These are phyloP conservation scores for Fusarium piperis DNA, from an alignment of 2,329 filamentous ascomycete species.

Conservation along the genomic window DNA sequence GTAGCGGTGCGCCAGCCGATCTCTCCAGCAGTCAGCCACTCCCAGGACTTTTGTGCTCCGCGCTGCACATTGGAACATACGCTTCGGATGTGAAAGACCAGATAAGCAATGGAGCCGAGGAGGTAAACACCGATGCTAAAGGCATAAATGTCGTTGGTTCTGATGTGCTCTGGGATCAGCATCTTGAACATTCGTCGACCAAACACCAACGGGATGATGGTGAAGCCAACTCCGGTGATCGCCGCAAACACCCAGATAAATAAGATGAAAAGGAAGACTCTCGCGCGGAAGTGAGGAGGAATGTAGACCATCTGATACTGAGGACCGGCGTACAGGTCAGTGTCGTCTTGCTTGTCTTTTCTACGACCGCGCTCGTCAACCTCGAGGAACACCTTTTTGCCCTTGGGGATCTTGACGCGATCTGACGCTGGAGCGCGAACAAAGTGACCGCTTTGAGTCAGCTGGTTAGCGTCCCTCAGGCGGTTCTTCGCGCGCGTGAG, in stretches of 20 bases:
- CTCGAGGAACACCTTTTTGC: slow-evolving; percentile 80
- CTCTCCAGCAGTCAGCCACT: slow-evolving; percentile 35
- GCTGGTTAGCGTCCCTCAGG: slow-evolving; percentile 60
- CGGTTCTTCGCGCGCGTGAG: slow-evolving; percentile 53
- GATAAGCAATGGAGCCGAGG: slow-evolving; percentile 74
- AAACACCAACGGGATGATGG: slow-evolving; percentile 86
- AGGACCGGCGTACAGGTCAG: slow-evolving; percentile 63
- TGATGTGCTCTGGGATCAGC: slow-evolving; percentile 75
- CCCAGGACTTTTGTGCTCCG: slow-evolving; percentile 41
- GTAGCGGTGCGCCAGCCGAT: slow-evolving; percentile 40
- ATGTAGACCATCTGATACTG: slow-evolving; percentile 80
- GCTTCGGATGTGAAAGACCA: slow-evolving; percentile 60
- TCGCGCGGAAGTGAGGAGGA: slow-evolving; percentile 82
- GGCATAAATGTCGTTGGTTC: slow-evolving; percentile 94
- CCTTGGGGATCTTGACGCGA: slow-evolving; percentile 92
- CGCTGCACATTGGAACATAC: slow-evolving; percentile 47
- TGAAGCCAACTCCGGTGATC: slow-evolving; percentile 83
- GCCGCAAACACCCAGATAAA: slow-evolving; percentile 95
- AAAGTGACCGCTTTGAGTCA: slow-evolving; percentile 80
- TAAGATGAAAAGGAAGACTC: slow-evolving; percentile 86
- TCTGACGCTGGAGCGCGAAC: slow-evolving; percentile 95
- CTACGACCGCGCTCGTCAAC: slow-evolving; percentile 73
- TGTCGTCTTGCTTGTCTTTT: slow-evolving; percentile 63
- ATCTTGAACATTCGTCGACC: slow-evolving; percentile 81
- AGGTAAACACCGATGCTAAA: slow-evolving; percentile 91